phyloP scores from a whole-genome alignment of 768 basidiomycete species.

The Suillus paluster region DNA sequence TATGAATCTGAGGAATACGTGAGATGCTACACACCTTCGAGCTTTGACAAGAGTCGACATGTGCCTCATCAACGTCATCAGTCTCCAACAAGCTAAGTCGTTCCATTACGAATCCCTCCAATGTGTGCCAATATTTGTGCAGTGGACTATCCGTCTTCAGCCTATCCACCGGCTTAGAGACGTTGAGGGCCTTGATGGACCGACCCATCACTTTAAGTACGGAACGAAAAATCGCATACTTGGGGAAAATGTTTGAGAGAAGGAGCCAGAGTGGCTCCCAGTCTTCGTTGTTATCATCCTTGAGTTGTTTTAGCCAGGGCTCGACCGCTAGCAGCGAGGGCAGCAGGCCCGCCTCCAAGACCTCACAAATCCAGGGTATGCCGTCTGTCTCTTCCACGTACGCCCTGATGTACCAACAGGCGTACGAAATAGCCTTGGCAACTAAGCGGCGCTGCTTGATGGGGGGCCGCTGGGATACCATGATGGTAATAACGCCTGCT shows the following conservation, averaged over 20 bases:
- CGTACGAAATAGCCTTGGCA: conserved; percentile 32
- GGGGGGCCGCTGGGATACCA: conserved; percentile 17
- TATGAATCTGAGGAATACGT: neutral
- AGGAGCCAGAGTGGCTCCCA: conserved; percentile 33
- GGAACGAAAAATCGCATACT: conserved; percentile 29
- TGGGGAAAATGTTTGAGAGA: conserved; percentile 28
- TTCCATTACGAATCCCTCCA: conserved; percentile 22
- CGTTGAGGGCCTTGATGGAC: conserved; percentile 19
- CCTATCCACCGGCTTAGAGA: conserved; percentile 15
- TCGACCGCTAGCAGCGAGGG: conserved; percentile 29
- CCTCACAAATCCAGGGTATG: conserved; percentile 29
- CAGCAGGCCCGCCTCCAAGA: conserved; percentile 29
- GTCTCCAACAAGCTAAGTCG: conserved; percentile 19
- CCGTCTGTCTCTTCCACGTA: conserved; percentile 31
- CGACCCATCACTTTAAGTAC: conserved; percentile 22
- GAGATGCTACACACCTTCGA: conserved; percentile 18
- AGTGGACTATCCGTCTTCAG: conserved; percentile 20
- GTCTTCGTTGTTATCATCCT: conserved; percentile 25
- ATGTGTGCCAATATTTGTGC: conserved; percentile 23
- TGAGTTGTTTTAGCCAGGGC: conserved; percentile 27
- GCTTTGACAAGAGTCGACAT: conserved; percentile 31
- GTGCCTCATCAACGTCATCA: conserved; percentile 12
- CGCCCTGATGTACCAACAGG: conserved; percentile 34
- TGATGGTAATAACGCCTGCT: conserved; percentile 17
- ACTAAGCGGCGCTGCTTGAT: conserved; percentile 13